Evolutionary conservation across 2,329 filamentous ascomycete genomes (phyloP), one percentile per base, ranked within the genome.

Genomic region (Sphaerulina musiva): DNA sequence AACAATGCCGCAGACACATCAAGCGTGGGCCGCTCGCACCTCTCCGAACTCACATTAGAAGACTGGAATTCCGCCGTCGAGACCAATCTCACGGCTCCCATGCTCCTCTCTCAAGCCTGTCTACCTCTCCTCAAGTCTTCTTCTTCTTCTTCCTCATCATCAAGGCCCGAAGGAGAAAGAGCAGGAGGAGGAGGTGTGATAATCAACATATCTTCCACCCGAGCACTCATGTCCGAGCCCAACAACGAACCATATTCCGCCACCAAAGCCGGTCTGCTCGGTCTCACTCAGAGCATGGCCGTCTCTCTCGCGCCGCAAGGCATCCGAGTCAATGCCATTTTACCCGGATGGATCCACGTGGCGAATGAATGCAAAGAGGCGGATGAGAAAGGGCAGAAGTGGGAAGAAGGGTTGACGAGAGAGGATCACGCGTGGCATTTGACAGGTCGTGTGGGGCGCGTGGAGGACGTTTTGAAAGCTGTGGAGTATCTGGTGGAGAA

Each of bases 281-380:
- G 77, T 0, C 61, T 80, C 29, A 75, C 74, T 47, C 76, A 78
- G 59, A 72, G 72, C 8, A 72, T 79, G 73, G 72, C 74, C 9
- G 70, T 76, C 6, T 75, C 72, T 39, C 64, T 79, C 11, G 73
- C 70, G 1, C 68, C 72, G 46, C 63, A 67, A 3, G 70, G 71
- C 9, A 72, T 80, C 26, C 68, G 75, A 4, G 74, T 77, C 26
- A 79, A 78, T 56, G 71, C 75, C 0, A 74, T 80, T 12, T 61
- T 78, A 34, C 77, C 76, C 0, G 77, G 77, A 0, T 80, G 77
- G 78, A 77, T 80, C 45, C 71, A 78, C 59, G 77, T 79, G 6
- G 66, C 62, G 45, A 68, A 77, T 44, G 73, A 76, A 63, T 70
- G 66, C 41, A 68, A 68, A 57, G 62, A 63, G 39, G 73, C 66